Evolutionary conservation across 139 green algal species (phyloP), one percentile per base, ranked within the genome.

Genomic region (Edaphochlamys debaryana): DNA sequence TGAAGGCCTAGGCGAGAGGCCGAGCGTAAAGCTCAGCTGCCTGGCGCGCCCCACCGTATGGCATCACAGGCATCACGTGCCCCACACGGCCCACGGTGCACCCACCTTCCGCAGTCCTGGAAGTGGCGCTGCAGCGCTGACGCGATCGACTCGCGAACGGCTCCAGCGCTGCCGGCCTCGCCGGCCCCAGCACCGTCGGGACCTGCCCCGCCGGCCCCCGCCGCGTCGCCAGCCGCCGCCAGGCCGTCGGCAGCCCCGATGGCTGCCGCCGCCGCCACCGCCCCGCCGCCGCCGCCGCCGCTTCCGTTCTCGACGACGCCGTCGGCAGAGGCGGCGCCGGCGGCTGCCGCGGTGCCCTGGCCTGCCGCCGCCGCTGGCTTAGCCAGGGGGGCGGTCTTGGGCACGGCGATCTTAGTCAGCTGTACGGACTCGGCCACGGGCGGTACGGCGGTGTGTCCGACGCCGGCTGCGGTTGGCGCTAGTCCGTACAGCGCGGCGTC

Each of bases 361-460:
- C 29, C 40, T 20, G 45, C 30, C 19, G 2, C 45, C 11, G 22
- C 45, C 36, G 45, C 40, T 17, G 45, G 36, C 37, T 38, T 19
- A 40, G 69, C n/a, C 3, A 84, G 29, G 1, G 66, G 48, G 7
- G 66, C 36, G 4, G 29, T 27, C 36, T 37, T 6, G 13, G 78
- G 66, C 3, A 76, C 36, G 17, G 62, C 66, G 19, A 84, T 66
- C 78, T 76, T 84, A 36, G 48, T 69, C 66, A 84, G 52, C 78
- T 76, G 66, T 30, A 84, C 78, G 15, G 64, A 50, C 17, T 68
- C 66, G 9, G 78, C 78, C 9, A 56, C 48, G 36, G 66, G 36
- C 58, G 58, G n/a, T n/a, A n/a, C n/a, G n/a, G n/a, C n/a, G n/a
- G n/a, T n/a, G n/a, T n/a, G n/a, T n/a, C n/a, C n/a, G n/a, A n/a